These are phyloP conservation scores for Annulohypoxylon truncatum DNA, from an alignment of 2,329 filamentous ascomycete species.

Conservation along the genomic window DNA sequence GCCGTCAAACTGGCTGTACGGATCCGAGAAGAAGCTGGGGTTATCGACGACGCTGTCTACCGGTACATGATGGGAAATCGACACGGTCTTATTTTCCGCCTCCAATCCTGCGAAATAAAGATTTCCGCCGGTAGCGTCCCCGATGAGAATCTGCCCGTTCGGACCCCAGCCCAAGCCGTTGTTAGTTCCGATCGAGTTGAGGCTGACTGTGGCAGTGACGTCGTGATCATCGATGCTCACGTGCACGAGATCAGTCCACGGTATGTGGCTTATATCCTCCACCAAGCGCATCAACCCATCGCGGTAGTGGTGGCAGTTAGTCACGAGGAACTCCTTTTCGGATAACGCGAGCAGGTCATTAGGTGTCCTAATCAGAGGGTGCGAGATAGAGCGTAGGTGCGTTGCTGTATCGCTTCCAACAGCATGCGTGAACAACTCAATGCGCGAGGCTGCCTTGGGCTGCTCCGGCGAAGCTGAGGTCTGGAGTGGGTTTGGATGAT, in stretches of 20 bases:
- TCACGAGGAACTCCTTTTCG: slow-evolving; percentile 64
- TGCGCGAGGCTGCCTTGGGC: slow-evolving; percentile 60
- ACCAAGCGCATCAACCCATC: slow-evolving; percentile 59
- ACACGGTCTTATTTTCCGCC: slow-evolving; percentile 51
- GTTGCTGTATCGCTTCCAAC: slow-evolving; percentile 55
- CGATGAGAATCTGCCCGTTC: slow-evolving; percentile 56
- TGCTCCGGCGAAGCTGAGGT: slow-evolving; percentile 40
- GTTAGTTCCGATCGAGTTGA: slow-evolving; percentile 61
- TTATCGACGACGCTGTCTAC: slow-evolving; percentile 65
- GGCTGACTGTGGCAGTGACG: slow-evolving; percentile 57
- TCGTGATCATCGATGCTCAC: slow-evolving; percentile 54
- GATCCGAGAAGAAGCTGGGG: slow-evolving; percentile 67
- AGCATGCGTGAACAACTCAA: slow-evolving; percentile 69
- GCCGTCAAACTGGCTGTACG: slow-evolving; percentile 55
- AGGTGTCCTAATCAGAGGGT: slow-evolving; percentile 66
- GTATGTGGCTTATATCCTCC: slow-evolving; percentile 56
- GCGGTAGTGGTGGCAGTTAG: slow-evolving; percentile 68
- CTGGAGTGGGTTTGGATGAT: slow-evolving; percentile 62
- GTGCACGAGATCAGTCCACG: slow-evolving; percentile 63
- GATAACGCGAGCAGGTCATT: slow-evolving; percentile 67
- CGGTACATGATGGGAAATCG: slow-evolving; percentile 56
- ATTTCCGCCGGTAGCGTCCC: slow-evolving; percentile 57
- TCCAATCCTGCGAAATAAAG: slow-evolving; percentile 56
- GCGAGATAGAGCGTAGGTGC: slow-evolving; percentile 64
- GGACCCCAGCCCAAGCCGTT: slow-evolving; percentile 68